Conservation (phyloP, 495 filamentous ascomycete species). For the Astrothelium macrocarpum region DNA sequence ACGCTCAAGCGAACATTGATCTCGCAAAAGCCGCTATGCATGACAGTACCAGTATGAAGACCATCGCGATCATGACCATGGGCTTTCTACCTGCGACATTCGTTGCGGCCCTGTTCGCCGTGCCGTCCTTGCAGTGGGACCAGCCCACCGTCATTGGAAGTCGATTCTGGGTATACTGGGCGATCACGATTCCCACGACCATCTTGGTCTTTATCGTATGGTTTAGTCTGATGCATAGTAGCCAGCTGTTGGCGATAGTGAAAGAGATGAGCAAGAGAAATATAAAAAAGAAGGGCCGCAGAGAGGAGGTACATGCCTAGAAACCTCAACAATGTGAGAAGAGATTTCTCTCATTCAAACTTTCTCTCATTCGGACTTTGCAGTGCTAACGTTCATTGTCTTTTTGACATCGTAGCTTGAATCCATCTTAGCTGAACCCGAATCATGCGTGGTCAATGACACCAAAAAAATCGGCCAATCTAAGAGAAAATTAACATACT, state of each 20-base stretch:
- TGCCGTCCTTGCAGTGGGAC: constrained; percentile 16
- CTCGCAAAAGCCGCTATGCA: constrained; percentile 26
- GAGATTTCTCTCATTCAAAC: background rate
- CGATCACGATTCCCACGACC: constrained; percentile 6
- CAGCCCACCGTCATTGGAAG: constrained; percentile 19
- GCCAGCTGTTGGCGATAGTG: background rate
- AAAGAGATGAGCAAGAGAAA: constrained; percentile 1
- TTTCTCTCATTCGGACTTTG: background rate
- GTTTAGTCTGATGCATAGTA: background rate
- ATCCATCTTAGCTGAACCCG: constrained; percentile 3
- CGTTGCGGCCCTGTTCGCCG: constrained; percentile 14
- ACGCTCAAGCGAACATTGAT: constrained; percentile 1
- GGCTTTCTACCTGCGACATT: constrained; percentile 19
- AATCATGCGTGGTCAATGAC: constrained; percentile 1
- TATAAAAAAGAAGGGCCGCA: background rate
- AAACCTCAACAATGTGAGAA: background rate
- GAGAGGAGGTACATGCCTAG: constrained; percentile 1
- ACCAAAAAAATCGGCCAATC: background rate
- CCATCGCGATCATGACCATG: constrained; percentile 19
- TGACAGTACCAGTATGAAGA: constrained; percentile 29
- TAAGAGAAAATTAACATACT: too few relatives aligned
- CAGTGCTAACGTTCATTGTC: background rate
- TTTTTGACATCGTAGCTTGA: background rate
- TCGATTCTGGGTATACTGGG: constrained; percentile 35
- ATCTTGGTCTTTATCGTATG: background rate